Evolutionary conservation across 1,284 basidiomycete genomes (phyloP), one percentile per base, ranked within the genome.

Genomic region (Ustilago bromivora): DNA sequence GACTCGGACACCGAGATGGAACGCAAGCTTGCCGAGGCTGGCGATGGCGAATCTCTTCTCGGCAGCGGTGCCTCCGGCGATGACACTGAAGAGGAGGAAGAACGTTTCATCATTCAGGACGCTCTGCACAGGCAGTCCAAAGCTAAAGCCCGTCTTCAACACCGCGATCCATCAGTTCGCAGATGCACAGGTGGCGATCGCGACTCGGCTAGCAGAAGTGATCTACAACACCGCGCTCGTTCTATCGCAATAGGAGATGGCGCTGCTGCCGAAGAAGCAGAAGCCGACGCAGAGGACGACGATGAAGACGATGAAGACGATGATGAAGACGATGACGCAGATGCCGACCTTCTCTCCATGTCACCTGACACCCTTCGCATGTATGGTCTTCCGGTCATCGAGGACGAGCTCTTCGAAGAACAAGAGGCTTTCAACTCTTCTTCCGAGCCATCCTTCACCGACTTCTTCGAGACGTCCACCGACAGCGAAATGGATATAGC

Each of bases 361-460:
- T 81, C 80, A 8, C 81, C 81, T 19, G 69, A 80, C 36, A 79
- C 81, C 2, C 67, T 81, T 23, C 75, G 77, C 58, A 75, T 79
- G 69, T 75, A 78, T 46, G 81, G 81, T 19, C 38, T 83, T 15
- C 67, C 77, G 32, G 72, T 64, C 43, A 67, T 81, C 52, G 77
- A 77, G 28, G 82, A 84, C 34, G 83, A 85, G 57, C 73, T 84
- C 19, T 83, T 85, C 53, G 80, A 82, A 54, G 73, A 80, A 52
- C 83, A 84, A 52, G 80, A 81, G 31, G 83, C 78, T 6, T 85
- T 85, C 73, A 74, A 78, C 23, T 82, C 82, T 13, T 82, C 81
- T 3, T 84, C 84, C 5, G 84, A 85, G 59, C 84, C 84, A 9
- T 82, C 81, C 15, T 85, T 85, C 55, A 83, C 83, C 49, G 84